Conservation (phyloP, 805 yeast genomes). For the Millerago galiae region DNA sequence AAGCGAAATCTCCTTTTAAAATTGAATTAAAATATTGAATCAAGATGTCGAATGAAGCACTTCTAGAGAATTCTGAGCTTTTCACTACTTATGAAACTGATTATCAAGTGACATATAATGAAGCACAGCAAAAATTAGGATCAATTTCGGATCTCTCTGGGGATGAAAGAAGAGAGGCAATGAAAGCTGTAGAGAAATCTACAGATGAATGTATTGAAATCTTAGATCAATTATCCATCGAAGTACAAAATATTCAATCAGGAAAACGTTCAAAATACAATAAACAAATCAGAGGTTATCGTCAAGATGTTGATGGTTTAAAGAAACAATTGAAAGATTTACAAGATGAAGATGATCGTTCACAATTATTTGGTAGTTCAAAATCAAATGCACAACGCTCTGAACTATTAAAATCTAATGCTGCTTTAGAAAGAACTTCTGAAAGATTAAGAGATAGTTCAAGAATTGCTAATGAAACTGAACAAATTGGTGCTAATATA, state of each 20-base stretch:
- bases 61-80: conserved; percentile 22
- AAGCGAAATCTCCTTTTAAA: conserved; percentile 3
- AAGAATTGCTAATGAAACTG: conserved; percentile 88
- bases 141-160: conserved; percentile 45
- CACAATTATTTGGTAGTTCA: conserved; percentile 59
- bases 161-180: conserved; percentile 44
- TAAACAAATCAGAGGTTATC: conserved; percentile 69
- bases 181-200: conserved; percentile 56
- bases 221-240: conserved; percentile 81
- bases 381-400: conserved; percentile 65
- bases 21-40: neutral
- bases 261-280: conserved; percentile 62
- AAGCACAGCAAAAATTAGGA: conserved; percentile 59
- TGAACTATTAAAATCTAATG: conserved; percentile 69
- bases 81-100: conserved; percentile 33
- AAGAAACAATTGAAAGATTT: conserved; percentile 50
- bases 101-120: conserved; percentile 56
- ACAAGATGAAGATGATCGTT: conserved; percentile 67
- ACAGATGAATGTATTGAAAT: conserved; percentile 79
- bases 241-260: conserved; percentile 80
- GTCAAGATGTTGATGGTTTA: conserved; percentile 49
- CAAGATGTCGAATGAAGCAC: conserved; percentile 20
- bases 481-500: conserved; percentile 83
- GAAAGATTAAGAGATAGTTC: conserved; percentile 84
- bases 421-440: conserved; percentile 73